These are phyloP conservation scores for Aspergillus quadrilineatus DNA, from an alignment of 2,329 filamentous ascomycete species.

Conservation along the genomic window DNA sequence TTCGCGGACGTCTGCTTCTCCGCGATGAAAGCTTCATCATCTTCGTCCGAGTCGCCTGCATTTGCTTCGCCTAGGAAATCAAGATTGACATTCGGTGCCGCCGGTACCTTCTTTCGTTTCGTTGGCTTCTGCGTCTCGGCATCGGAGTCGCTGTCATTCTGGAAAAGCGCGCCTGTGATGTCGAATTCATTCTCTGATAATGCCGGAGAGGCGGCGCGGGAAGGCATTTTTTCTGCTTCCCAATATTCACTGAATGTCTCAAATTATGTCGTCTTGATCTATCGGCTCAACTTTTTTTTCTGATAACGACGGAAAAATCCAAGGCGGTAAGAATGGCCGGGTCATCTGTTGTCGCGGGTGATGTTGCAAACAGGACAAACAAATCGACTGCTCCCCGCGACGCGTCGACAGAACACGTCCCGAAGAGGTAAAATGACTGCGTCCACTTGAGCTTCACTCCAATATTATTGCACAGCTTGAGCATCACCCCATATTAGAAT, in stretches of 20 bases:
- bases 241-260: not conserved
- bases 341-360: slow-evolving; percentile 17
- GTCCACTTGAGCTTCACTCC: slow-evolving; percentile 4
- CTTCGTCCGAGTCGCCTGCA: slow-evolving; percentile 49
- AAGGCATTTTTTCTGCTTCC: slow-evolving; percentile 58
- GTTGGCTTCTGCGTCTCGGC: slow-evolving; percentile 49
- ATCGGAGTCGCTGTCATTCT: slow-evolving; percentile 53
- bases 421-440: slow-evolving; percentile 35
- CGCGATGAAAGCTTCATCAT: slow-evolving; percentile 87
- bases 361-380: slow-evolving; percentile 25
- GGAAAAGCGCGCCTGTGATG: slow-evolving; percentile 76
- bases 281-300: slow-evolving; percentile 19
- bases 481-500: not conserved
- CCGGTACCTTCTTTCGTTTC: slow-evolving; percentile 41
- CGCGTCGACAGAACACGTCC: slow-evolving; percentile 39
- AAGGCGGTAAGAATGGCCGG: slow-evolving; percentile 29
- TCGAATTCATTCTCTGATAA: slow-evolving; percentile 89
- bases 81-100: slow-evolving; percentile 24
- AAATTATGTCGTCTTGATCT: not conserved
- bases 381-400: slow-evolving; percentile 26
- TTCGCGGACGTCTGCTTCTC: slow-evolving; percentile 83
- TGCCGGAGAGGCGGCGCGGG: slow-evolving; percentile 74
- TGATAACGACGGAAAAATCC: slow-evolving; percentile 21
- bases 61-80: slow-evolving; percentile 58
- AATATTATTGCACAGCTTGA: not conserved